Conservation (phyloP, 179 eudicot genomes). For the Spinacia oleracea region DNA sequence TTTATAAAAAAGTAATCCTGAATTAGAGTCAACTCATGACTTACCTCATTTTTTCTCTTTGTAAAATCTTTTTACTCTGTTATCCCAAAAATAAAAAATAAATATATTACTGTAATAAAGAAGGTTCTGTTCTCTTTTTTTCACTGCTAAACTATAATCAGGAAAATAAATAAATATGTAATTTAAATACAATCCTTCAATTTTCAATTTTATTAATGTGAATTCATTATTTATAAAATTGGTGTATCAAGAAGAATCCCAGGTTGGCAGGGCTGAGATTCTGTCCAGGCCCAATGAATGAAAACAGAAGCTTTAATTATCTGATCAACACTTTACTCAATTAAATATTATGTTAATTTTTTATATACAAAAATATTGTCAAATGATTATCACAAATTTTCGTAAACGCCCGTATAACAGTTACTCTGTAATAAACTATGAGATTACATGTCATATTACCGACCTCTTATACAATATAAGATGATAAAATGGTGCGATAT, state of each 20-base stretch:
- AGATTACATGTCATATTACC: too few relatives aligned
- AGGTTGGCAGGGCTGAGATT: conserved; percentile 56
- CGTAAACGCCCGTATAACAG: too few relatives aligned
- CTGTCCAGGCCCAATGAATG: conserved; percentile 51
- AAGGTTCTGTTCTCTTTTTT: conserved; percentile 45
- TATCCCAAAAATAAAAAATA: not conserved
- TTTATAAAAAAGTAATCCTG: too few relatives aligned
- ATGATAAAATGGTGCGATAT: too few relatives aligned
- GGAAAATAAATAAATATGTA: not conserved
- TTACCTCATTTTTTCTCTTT: conserved; percentile 25
- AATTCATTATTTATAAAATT: not conserved
- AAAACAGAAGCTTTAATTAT: conserved; percentile 22
- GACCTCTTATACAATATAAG: too few relatives aligned
- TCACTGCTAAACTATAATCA: conserved; percentile 15
- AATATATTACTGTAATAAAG: conserved; percentile 26
- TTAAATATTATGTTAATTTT: not conserved
- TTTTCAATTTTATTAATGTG: too few relatives aligned
- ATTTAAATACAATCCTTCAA: not conserved
- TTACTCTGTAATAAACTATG: too few relatives aligned
- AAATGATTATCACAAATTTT: not conserved
- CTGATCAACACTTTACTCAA: conserved; percentile 21
- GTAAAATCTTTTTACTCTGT: conserved; percentile 9
- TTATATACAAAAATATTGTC: conserved; percentile 1
- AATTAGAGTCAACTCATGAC: conserved; percentile 43
- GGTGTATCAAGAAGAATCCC: conserved; percentile 44